phyloP scores from a whole-genome alignment of 116 monocot genomes.

The Dioscorea cayenensis region DNA sequence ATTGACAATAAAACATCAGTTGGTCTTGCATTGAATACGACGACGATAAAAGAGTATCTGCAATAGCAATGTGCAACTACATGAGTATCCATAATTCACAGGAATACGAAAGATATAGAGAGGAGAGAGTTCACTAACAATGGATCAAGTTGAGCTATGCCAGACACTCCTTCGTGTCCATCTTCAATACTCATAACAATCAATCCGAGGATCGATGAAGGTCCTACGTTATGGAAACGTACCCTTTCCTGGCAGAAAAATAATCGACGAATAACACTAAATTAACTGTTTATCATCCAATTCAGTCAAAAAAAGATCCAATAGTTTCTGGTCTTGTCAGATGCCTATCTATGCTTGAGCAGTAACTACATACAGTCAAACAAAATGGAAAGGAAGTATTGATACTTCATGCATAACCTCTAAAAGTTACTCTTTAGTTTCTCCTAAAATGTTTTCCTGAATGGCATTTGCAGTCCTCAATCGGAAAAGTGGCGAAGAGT shows the following conservation, averaged over 20 bases:
- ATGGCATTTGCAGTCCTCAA: slow-evolving; percentile 53
- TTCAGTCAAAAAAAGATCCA: no score
- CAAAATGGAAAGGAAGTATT: no score
- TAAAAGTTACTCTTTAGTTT: no score
- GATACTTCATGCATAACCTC: no score
- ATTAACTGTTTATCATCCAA: no score
- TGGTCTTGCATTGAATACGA: slow-evolving; percentile 70
- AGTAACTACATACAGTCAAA: no score
- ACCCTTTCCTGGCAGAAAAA: slow-evolving; percentile 47
- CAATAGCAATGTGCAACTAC: neutral
- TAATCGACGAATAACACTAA: neutral
- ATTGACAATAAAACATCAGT: slow-evolving; percentile 40
- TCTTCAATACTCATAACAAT: slow-evolving; percentile 88
- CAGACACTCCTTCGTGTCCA: slow-evolving; percentile 45
- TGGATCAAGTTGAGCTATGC: slow-evolving; percentile 62
- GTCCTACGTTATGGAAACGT: slow-evolving; percentile 61
- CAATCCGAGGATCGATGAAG: slow-evolving; percentile 43
- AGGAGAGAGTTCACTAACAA: slow-evolving; percentile 20
- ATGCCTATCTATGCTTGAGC: no score
- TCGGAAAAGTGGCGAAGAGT: slow-evolving; percentile 83
- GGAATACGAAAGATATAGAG: neutral
- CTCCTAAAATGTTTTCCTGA: slow-evolving; percentile 36
- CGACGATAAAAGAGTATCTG: slow-evolving; percentile 59
- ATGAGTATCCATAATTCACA: neutral
- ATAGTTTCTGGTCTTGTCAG: no score